A percentile compares a stretch with the other conserved stretches of the same genome.
phyloP scores from a whole-genome alignment of 805 yeast genomes.

The Soucietia sequanensis region DNA sequence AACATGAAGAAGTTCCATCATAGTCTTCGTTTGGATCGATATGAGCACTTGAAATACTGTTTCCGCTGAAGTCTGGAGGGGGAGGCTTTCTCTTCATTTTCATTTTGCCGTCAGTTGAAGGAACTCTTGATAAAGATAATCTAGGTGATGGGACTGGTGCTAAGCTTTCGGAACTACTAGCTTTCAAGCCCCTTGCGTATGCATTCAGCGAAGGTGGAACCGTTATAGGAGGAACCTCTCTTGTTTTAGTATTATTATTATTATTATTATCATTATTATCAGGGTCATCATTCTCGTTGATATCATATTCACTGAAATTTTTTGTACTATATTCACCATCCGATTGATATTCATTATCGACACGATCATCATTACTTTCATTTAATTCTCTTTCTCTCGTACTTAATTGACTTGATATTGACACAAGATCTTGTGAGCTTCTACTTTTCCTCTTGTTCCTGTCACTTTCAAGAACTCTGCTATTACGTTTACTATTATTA shows the following conservation, averaged over 20 bases:
- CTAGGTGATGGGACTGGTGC: too few relatives aligned
- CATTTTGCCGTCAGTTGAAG: constrained; percentile 8
- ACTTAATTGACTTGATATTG: too few relatives aligned
- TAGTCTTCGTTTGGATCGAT: constrained; percentile 2
- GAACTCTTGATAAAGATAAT: constrained; percentile 4
- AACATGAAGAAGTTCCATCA: neutral
- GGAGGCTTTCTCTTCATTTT: constrained; percentile 26
- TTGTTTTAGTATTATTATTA: neutral
- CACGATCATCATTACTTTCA: neutral
- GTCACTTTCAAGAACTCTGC: neutral
- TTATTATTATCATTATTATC: too few relatives aligned
- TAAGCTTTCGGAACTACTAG: constrained; percentile 20
- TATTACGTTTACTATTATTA: neutral
- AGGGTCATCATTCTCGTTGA: constrained; percentile 6
- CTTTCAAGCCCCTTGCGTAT: constrained; percentile 23
- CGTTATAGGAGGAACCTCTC: constrained; percentile 19
- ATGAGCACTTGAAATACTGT: constrained; percentile 1
- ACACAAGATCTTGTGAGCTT: too few relatives aligned
- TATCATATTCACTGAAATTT: constrained; percentile 5
- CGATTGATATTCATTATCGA: neutral
- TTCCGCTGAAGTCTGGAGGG: constrained; percentile 18
- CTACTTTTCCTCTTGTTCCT: too few relatives aligned
- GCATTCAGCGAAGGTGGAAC: constrained; percentile 30
- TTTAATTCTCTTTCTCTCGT: neutral
- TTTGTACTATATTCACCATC: neutral